A percentile compares a stretch with the other conserved stretches of the same genome.
These are phyloP conservation scores for Nannizziopsis arthrosporioides DNA, from an alignment of 2,329 filamentous ascomycete genomes.

Conservation along the genomic window DNA sequence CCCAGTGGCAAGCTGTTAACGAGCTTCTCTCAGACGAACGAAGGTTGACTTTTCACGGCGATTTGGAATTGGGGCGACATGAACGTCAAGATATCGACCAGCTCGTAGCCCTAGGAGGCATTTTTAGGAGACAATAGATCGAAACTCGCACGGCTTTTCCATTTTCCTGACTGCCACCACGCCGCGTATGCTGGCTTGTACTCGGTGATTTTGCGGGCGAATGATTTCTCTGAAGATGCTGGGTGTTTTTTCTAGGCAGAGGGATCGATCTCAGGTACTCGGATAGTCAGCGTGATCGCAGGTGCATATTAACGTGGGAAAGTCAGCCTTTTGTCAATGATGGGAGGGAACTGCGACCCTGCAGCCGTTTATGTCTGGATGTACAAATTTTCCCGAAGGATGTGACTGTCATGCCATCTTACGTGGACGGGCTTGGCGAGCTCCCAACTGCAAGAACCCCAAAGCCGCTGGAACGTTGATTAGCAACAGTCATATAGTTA, in stretches of 20 bases:
- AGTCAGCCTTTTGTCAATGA: slow-evolving; percentile 2
- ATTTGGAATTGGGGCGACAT: slow-evolving; percentile 8
- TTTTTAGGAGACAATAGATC: slow-evolving; percentile 11
- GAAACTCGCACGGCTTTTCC: not conserved
- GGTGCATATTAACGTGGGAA: slow-evolving; percentile 7
- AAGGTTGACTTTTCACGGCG: not conserved
- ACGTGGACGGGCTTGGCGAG: too few species aligned
- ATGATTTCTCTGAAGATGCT: not conserved
- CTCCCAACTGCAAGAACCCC: too few species aligned
- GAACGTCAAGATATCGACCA: slow-evolving; percentile 1
- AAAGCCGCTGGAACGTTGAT: too few species aligned
- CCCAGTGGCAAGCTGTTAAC: slow-evolving; percentile 9
- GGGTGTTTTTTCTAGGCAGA: not conserved
- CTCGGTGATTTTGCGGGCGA: not conserved
- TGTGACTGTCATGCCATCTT: too few species aligned
- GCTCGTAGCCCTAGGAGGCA: slow-evolving; percentile 9
- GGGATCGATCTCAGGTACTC: slow-evolving; percentile 1
- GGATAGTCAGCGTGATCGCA: slow-evolving; percentile 8
- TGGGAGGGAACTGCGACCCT: slow-evolving; percentile 1
- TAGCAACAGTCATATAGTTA: too few species aligned
- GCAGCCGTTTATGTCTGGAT: not conserved
- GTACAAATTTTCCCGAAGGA: too few species aligned
- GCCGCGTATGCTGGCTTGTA: not conserved
- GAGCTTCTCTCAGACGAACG: not conserved
- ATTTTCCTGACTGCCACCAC: not conserved